A percentile compares a stretch with the other conserved stretches of the same genome.
Conservation (phyloP, 495 filamentous ascomycete genomes). For the Penicillium nucicola region DNA sequence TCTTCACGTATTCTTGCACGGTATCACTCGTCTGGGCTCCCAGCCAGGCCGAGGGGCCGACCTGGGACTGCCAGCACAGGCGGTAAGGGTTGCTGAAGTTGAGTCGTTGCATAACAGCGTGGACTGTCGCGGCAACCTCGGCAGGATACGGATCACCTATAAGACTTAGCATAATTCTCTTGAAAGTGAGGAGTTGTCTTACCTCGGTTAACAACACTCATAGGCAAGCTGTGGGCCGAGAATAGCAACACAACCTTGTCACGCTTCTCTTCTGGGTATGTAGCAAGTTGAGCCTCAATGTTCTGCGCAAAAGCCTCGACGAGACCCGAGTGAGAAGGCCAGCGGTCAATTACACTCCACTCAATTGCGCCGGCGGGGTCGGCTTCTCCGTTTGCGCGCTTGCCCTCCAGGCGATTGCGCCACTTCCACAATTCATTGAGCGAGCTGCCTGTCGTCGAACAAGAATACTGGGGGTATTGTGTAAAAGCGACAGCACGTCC, state of each 20-base stretch:
- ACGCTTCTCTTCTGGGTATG: slow-evolving; percentile 76
- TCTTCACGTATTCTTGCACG: slow-evolving; percentile 82
- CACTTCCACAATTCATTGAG: slow-evolving; percentile 98
- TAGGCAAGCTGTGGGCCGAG: slow-evolving; percentile 93
- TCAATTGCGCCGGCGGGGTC: slow-evolving; percentile 65
- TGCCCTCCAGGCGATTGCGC: slow-evolving; percentile 83
- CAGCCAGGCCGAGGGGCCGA: slow-evolving; percentile 92
- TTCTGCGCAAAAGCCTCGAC: slow-evolving; percentile 90
- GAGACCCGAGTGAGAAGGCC: slow-evolving; percentile 86
- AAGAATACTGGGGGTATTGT: slow-evolving; percentile 99
- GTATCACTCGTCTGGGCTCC: slow-evolving; percentile 89
- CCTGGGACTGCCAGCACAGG: slow-evolving; percentile 97
- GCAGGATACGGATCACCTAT: slow-evolving; percentile 91
- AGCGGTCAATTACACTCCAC: slow-evolving; percentile 98
- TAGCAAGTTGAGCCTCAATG: slow-evolving; percentile 75
- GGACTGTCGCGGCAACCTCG: slow-evolving; percentile 95
- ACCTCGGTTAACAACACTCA: slow-evolving; percentile 94
- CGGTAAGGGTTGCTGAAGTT: slow-evolving; percentile 85
- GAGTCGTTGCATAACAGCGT: slow-evolving; percentile 91
- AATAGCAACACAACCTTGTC: slow-evolving; percentile 83
- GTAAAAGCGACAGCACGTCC: slow-evolving; percentile 95
- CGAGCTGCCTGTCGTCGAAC: slow-evolving; percentile 93
- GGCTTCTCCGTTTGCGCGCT: slow-evolving; percentile 48
- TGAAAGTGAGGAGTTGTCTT: slow-evolving; percentile 7
- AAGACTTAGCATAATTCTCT: slow-evolving; percentile 11